Evolutionary conservation across 768 basidiomycete species (phyloP).

Genomic region (Trametes villosa): DNA sequence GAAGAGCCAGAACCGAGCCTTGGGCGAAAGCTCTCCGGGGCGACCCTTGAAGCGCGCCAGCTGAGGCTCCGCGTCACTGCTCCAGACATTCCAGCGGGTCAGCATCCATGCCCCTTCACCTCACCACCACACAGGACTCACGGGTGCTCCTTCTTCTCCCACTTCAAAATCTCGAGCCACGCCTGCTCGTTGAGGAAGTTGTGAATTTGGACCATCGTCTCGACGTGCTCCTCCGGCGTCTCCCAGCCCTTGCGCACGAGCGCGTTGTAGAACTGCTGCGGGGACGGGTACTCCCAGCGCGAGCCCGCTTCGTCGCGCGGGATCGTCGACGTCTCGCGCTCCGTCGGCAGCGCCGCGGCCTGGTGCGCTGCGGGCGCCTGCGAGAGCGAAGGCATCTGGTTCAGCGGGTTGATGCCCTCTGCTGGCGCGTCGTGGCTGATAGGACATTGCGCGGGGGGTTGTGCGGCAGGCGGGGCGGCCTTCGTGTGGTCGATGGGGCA

Average conservation of each 20-base stretch:
- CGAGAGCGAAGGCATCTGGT: conserved; percentile 87
- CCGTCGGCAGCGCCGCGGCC: conserved; percentile 63
- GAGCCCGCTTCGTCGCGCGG: conserved; percentile 62
- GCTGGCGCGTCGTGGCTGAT: conserved; percentile 51
- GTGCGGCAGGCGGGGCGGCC: conserved; percentile 8
- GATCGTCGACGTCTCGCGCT: conserved; percentile 83
- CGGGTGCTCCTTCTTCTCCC: conserved; percentile 78
- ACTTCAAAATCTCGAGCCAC: conserved; percentile 91
- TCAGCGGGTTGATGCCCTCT: conserved; percentile 62
- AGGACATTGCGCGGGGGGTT: conserved; percentile 57
- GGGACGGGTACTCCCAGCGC: conserved; percentile 95
- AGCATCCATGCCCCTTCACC: neutral
- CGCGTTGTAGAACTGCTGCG: conserved; percentile 98
- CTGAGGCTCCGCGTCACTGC: conserved; percentile 69
- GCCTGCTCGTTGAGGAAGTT: conserved; percentile 98
- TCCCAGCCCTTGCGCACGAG: conserved; percentile 96
- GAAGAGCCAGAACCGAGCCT: conserved; percentile 85
- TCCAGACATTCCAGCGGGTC: conserved; percentile 6
- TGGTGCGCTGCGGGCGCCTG: conserved; percentile 68
- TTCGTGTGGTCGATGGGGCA: conserved; percentile 46
- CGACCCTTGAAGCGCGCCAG: conserved; percentile 86
- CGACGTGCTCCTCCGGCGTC: conserved; percentile 94
- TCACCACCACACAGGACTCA: conserved; percentile 41
- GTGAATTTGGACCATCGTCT: conserved; percentile 97
- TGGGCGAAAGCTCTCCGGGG: conserved; percentile 93